phyloP scores from a whole-genome alignment of 1,139 yeast species.

The Blastobotrys persicus region DNA sequence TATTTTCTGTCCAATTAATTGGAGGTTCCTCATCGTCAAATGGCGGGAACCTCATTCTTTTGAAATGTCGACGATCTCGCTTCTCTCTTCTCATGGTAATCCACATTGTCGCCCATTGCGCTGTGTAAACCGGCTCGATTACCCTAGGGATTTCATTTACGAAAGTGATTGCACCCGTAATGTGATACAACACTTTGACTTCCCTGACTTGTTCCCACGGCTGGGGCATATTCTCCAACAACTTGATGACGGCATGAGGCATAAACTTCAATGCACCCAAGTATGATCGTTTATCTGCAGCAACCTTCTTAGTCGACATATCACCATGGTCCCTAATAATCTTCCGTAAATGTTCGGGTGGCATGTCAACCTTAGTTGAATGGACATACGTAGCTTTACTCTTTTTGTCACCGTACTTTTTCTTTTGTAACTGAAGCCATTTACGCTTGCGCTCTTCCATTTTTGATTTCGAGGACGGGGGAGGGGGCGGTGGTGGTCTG shows the following conservation, averaged over 20 bases:
- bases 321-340: constrained; percentile 85
- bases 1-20: constrained; percentile 72
- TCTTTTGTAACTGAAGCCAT: constrained; percentile 69
- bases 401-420: constrained; percentile 44
- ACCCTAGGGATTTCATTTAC: constrained; percentile 92
- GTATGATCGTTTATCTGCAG: constrained; percentile 86
- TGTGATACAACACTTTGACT: constrained; percentile 85
- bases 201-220: constrained; percentile 94
- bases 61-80: constrained; percentile 83
- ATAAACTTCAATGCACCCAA: constrained; percentile 88
- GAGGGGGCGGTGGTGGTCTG: constrained; percentile 20
- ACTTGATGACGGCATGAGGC: constrained; percentile 91
- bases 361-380: constrained; percentile 77
- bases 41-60: constrained; percentile 90
- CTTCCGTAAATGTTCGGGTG: constrained; percentile 89
- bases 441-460: constrained; percentile 47
- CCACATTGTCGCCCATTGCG: constrained; percentile 98
- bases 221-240: constrained; percentile 95
- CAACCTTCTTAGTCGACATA: constrained; percentile 71
- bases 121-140: constrained; percentile 83
- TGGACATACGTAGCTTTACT: constrained; percentile 48
- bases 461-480: constrained; percentile 14
- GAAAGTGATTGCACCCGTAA: constrained; percentile 92
- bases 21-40: constrained; percentile 98
- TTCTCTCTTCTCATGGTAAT: constrained; percentile 90